Conservation (phyloP, 805 yeast species). For the Teunomyces lycoperdinae region DNA sequence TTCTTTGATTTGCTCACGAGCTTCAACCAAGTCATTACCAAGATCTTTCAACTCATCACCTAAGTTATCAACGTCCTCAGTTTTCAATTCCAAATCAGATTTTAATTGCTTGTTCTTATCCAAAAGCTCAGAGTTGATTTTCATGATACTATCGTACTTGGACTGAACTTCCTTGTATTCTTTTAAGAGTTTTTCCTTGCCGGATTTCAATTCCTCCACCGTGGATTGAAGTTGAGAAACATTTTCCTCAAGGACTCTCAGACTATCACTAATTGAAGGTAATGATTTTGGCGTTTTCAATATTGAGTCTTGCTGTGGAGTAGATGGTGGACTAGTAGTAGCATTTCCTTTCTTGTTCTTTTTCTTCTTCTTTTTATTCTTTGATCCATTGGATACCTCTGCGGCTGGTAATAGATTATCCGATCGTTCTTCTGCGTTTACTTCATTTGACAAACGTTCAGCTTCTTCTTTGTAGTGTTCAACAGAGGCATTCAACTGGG, state of each 20-base stretch:
- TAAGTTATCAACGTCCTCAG: constrained; percentile 64
- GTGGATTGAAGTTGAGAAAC: background rate
- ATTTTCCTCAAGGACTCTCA: background rate
- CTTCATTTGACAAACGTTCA: background rate
- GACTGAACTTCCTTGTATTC: background rate
- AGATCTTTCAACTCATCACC: constrained; percentile 74
- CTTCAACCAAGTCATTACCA: constrained; percentile 76
- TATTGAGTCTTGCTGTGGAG: background rate
- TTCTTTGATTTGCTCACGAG: constrained; percentile 56
- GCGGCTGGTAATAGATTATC: constrained; percentile 1
- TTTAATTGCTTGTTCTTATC: constrained; percentile 17
- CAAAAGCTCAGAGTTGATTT: constrained; percentile 16
- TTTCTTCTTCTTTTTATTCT: constrained; percentile 1
- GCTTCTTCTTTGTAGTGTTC: background rate
- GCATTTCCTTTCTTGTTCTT: background rate
- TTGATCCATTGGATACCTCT: background rate
- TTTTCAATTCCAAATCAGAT: constrained; percentile 36
- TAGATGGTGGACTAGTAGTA: background rate
- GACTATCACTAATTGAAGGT: background rate
- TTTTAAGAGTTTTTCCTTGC: background rate
- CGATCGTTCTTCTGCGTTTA: background rate
- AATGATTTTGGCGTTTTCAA: background rate
- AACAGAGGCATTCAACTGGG: background rate
- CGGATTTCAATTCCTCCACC: background rate
- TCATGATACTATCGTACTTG: constrained; percentile 9